Evolutionary conservation across 345 rosid genomes (phyloP).

Genomic region (Clarkia xantiana): DNA sequence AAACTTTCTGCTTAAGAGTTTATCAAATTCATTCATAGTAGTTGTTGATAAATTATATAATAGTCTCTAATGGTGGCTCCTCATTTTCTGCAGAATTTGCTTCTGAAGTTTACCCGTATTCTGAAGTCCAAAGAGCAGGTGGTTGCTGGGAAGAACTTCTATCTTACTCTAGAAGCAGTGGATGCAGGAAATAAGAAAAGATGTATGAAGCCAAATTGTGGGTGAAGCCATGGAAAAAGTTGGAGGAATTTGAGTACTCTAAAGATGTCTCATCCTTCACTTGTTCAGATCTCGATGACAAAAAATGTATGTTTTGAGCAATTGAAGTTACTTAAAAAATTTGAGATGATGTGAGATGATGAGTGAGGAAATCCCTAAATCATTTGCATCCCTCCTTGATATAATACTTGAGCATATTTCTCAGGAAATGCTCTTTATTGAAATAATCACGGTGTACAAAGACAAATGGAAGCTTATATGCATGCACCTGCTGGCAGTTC

Average conservation of each 20-base stretch:
- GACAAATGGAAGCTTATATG: conserved; percentile 85
- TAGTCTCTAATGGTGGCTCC: neutral
- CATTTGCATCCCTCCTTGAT: too few relatives aligned
- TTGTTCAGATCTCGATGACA: conserved; percentile 18
- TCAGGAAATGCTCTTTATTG: conserved; percentile 87
- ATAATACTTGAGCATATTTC: conserved; percentile 99
- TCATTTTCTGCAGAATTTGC: conserved; percentile 26
- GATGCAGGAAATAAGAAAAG: conserved; percentile 67
- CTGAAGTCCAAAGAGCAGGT: conserved; percentile 67
- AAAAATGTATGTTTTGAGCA: conserved; percentile 18
- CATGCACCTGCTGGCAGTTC: conserved; percentile 89
- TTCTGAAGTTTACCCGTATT: conserved; percentile 52
- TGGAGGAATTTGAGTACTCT: conserved; percentile 55
- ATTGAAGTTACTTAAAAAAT: neutral
- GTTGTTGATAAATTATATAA: too few relatives aligned
- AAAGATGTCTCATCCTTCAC: conserved; percentile 18
- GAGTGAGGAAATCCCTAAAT: too few relatives aligned
- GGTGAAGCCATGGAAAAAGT: conserved; percentile 86
- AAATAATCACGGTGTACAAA: conserved; percentile 98
- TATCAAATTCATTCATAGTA: neutral
- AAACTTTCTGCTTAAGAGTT: neutral
- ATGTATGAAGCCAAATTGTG: conserved; percentile 64
- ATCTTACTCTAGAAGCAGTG: conserved; percentile 45
- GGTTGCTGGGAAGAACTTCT: conserved; percentile 60
- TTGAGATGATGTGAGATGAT: too few relatives aligned